Evolutionary conservation across 345 rosid species (phyloP), one percentile per base, ranked within the genome.

Genomic region (Populus deltoides): DNA sequence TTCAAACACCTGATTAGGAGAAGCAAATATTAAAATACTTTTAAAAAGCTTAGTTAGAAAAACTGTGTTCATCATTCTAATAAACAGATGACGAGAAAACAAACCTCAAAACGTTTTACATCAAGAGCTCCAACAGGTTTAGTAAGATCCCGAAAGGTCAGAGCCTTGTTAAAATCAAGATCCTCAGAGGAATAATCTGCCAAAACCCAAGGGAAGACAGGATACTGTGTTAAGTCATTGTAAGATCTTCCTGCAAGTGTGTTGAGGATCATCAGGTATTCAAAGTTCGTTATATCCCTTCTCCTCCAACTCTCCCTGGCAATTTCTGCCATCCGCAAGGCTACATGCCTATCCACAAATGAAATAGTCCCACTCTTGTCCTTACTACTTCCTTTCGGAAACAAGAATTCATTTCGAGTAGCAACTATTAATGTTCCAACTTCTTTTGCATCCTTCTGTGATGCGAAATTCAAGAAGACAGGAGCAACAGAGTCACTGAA

Each of bases 41-140:
- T 41, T 27, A 74, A 49, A 43, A 75, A 76, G 61, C 78, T 69
- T 61, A 76, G 69, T 66, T 47, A 38, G 31, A 33, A 72, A 41
- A 70, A 11, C 38, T 55, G 51, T 16, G 43, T 20, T 8, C 35
- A 51, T 66, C 39, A 38, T 18, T 24, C 43, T 18, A 73, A 25
- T 29, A 53, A 57, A 47, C 59, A 36, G 59, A 79, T 63, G 70
- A 41, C 1, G 29, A 71, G 31, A 82, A 75, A 78, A 82, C 90
- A 84, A 79, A 93, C 99, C 99, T 95, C 97, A 78, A 95, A 87
- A 66, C 99, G 87, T 83, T 93, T 93, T 41, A 85, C 78, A 83
- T 95, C 99, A 86, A 95, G 82, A 75, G 98, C 96, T 86, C 98
- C 98, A 77, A 95, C 94, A 70, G 99, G 99, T 88, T 95, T 95